Evolutionary conservation across 306 rosid genomes (phyloP), one percentile per base, ranked within the genome.

Genomic region (Dicorynia guianensis): DNA sequence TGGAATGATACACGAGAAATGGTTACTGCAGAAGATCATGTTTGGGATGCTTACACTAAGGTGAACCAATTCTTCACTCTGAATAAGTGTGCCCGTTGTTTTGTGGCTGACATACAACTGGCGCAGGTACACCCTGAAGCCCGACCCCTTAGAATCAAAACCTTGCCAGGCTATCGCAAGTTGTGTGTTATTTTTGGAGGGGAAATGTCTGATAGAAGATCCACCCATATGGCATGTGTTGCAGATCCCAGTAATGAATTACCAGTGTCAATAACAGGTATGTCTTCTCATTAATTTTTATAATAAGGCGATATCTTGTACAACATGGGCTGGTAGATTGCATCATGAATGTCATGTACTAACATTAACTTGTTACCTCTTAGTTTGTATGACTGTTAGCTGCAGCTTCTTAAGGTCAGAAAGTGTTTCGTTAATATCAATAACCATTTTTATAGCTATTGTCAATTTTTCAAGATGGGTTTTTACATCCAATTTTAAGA

Each of bases 1-100:
- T 91, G 97, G 97, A 88, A 91, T 79, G 91, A 91, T 74, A 75
- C 65, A 3, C 86, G 89, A 40, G 97, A 91, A 85, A 91, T 91
- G 86, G 81, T 91, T 59, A 42, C 67, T 59, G 97, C 94, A 42
- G 84, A 82, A 13, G 92, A 91, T 62, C 69, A 71, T 69, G 71
- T 81, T 57, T 87, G 94, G 97, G 92, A 91, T 85, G 80, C 89
- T 73, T 84, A 91, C 56, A 84, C 83, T 8, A 84, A 82, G 94
- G 94, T 89, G 64, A 73, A 73, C 74, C 53, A 20, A 20, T 34
- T 61, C 78, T 79, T 30, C 64, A 58, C 69, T 10, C 35, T 72
- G 60, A 33, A 58, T 44, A 67, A 52, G 10, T 64, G 30, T 48
- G 63, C 54, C 63, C 12, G 38, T 69, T 76, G 47, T 75, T 72